Percentiles rank a stretch among this genome's conserved stretches.
phyloP scores from a whole-genome alignment of 345 rosid genomes.

The Eutrema japonicum region DNA sequence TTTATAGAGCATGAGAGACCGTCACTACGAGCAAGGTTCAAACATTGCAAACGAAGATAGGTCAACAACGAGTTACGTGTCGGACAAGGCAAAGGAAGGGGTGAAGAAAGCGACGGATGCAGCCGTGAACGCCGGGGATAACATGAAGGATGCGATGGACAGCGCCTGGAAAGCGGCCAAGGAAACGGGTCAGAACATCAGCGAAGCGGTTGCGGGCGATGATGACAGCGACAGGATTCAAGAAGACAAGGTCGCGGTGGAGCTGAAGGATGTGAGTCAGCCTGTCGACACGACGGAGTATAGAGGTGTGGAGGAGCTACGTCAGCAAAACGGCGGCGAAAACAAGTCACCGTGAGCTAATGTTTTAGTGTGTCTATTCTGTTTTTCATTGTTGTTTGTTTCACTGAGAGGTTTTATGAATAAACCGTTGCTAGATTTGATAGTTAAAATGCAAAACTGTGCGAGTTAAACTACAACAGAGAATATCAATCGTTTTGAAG shows the following conservation, averaged over 20 bases:
- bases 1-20: slow-evolving; percentile 21
- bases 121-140: slow-evolving; percentile 47
- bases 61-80: slow-evolving; percentile 30
- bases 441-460: not conserved
- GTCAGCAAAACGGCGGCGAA: slow-evolving; percentile 39
- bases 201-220: slow-evolving; percentile 31
- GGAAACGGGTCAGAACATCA: slow-evolving; percentile 48
- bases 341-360: slow-evolving; percentile 34
- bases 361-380: not conserved
- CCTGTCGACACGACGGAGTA: slow-evolving; percentile 56
- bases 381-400: not conserved
- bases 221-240: slow-evolving; percentile 33
- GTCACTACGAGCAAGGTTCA: slow-evolving; percentile 24
- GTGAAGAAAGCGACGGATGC: slow-evolving; percentile 48
- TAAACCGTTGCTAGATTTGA: slow-evolving; percentile 5
- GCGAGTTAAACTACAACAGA: not conserved
- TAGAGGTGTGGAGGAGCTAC: slow-evolving; percentile 52
- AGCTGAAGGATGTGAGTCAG: slow-evolving; percentile 48
- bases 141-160: slow-evolving; percentile 49
- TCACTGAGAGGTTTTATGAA: slow-evolving; percentile 21
- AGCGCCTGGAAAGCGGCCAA: slow-evolving; percentile 53
- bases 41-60: slow-evolving; percentile 32
- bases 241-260: slow-evolving; percentile 48
- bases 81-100: slow-evolving; percentile 54
- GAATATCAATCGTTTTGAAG: not conserved